A percentile compares a stretch with the other conserved stretches of the same genome.
These are phyloP conservation scores for Phyllosticta citriasiana DNA, from an alignment of 2,329 filamentous ascomycete species.

Conservation along the genomic window DNA sequence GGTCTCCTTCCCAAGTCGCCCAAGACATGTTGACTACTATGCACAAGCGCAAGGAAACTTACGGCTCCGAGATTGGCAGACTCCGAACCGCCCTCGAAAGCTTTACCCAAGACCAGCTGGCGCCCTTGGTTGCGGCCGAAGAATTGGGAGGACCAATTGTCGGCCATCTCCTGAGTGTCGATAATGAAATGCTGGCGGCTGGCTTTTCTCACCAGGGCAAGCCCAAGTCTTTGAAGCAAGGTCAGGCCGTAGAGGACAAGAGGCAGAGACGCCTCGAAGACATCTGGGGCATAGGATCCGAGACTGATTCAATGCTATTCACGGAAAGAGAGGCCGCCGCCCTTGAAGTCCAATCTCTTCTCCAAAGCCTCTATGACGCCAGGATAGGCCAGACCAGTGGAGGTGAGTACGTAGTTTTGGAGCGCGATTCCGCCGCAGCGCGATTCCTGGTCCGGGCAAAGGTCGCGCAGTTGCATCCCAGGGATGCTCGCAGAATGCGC, in stretches of 20 bases:
- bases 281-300: conserved; percentile 30
- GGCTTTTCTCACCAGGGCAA: conserved; percentile 46
- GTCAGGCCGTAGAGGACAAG: conserved; percentile 21
- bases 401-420: conserved; percentile 38
- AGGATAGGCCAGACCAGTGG: conserved; percentile 24
- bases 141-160: conserved; percentile 75
- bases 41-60: conserved; percentile 46
- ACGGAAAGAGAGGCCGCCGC: conserved; percentile 41
- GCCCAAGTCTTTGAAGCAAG: conserved; percentile 28
- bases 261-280: conserved; percentile 43
- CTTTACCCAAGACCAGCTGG: conserved; percentile 63
- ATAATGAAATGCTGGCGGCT: conserved; percentile 42
- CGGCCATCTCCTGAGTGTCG: conserved; percentile 59
- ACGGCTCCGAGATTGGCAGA: conserved; percentile 50
- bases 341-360: conserved; percentile 36
- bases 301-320: conserved; percentile 14
- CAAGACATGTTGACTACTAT: conserved; percentile 54
- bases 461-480: conserved; percentile 46
- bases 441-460: conserved; percentile 46
- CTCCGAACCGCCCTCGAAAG: conserved; percentile 55
- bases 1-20: conserved; percentile 51
- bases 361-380: conserved; percentile 38
- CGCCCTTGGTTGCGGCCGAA: conserved; percentile 70
- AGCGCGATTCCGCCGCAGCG: conserved; percentile 42
- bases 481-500: conserved; percentile 41